Base-by-base conservation (phyloP, 352 stramenopile genomes). In the Phytophthora pinifolia region DNA sequence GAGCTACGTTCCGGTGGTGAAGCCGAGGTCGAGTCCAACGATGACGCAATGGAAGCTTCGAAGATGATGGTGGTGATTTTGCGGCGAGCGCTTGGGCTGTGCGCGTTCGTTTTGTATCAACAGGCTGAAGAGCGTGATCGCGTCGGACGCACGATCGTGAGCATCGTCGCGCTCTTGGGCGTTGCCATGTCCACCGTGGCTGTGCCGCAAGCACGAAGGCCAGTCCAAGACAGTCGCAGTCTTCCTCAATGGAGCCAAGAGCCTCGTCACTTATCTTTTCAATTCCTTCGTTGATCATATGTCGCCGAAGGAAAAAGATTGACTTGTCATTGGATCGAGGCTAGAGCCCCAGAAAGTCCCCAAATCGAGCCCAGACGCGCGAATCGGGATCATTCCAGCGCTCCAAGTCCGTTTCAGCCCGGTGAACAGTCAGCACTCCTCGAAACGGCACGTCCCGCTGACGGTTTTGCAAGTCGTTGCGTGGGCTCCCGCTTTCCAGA, bases 1-100 rank as follows among this genome's bases (percentile, higher is more conserved):
- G 59, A 88, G 88, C 13, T 74, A 58, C 1, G 63, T 32, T 6
- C 72, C 65, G 2, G 52, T 54, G 5, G 75, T 74, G 22, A 90
- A 68, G 1, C 79, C 77, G 4, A 92, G 62, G 37, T 88, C 68
- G 8, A 90, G 20, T 9, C 82, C 82, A n/a, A 92, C 61, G 27
- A 92, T 75, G 31, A 90, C 49, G 12, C 75, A 89, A 55, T 89
- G 78, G 46, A 88, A 82, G 72, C 30, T 27, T 88, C 73, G 42
- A 88, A 88, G 31, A 89, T 70, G 8, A 82, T 14, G 0, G 67
- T 76, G 3, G 67, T 61, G 9, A 89, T 52, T 57, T 72, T 78
- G 36, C 54, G 52, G 18, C 67, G 67, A 44, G 61, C 54, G 3
- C 42, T 55, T 2, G 38, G 15, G 22, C 32, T 34, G 1, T 48